A percentile compares a stretch with the other conserved stretches of the same genome.
Conservation (phyloP, 495 filamentous ascomycete species). For the Aspergillus kassunensis region DNA sequence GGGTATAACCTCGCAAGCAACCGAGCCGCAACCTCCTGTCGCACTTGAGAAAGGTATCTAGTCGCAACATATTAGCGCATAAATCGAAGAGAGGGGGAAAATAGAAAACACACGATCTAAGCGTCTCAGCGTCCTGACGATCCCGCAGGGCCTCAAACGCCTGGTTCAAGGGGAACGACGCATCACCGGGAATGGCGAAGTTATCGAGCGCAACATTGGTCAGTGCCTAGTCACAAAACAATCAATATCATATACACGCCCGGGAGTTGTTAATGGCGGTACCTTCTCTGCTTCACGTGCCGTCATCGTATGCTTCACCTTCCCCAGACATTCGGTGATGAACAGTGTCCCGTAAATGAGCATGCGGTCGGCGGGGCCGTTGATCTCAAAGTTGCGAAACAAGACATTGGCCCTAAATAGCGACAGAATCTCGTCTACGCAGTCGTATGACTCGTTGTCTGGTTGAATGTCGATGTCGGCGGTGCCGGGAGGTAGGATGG, state of each 20-base stretch:
- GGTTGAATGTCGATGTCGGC: conserved; percentile 72
- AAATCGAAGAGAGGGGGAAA: background rate
- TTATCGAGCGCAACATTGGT: conserved; percentile 78
- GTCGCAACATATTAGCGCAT: conserved; percentile 11
- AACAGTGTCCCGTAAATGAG: conserved; percentile 96
- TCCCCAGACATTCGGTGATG: conserved; percentile 79
- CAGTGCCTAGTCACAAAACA: conserved; percentile 44
- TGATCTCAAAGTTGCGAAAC: conserved; percentile 99
- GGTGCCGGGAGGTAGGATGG: conserved; percentile 63
- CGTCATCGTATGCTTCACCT: conserved; percentile 71
- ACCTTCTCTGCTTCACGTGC: conserved; percentile 59
- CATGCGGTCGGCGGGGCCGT: conserved; percentile 89
- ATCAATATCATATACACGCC: background rate
- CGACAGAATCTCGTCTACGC: conserved; percentile 85
- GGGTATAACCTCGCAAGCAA: conserved; percentile 82
- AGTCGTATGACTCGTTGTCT: conserved; percentile 86
- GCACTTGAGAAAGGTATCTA: conserved; percentile 80
- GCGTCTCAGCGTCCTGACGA: conserved; percentile 80
- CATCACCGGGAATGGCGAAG: conserved; percentile 93
- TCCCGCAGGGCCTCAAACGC: conserved; percentile 74
- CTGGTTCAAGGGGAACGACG: conserved; percentile 88
- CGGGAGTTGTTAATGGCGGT: background rate
- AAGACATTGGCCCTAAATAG: conserved; percentile 97
- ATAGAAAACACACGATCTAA: conserved; percentile 57
- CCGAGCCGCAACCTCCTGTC: conserved; percentile 82